Evolutionary conservation across 2,329 filamentous ascomycete species (phyloP).

Genomic region (Trichoderma harzianum): DNA sequence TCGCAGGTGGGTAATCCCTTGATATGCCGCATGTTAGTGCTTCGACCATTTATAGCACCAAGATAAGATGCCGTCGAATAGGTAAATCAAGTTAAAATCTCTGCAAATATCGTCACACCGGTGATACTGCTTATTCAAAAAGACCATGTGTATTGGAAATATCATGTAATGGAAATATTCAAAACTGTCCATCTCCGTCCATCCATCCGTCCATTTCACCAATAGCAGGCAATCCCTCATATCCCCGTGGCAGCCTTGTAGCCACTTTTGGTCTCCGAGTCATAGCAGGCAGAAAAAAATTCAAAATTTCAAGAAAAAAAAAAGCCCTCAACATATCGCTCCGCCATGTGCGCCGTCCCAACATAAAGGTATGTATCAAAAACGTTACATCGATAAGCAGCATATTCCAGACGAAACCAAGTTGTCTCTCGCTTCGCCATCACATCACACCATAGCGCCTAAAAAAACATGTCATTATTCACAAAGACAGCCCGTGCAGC

Average conservation of each 20-base stretch:
- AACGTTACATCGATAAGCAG: constrained; percentile 4
- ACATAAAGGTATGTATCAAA: neutral
- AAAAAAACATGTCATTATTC: constrained; percentile 1
- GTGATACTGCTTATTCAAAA: neutral
- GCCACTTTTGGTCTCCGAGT: constrained; percentile 3
- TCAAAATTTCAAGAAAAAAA: neutral
- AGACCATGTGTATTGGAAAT: neutral
- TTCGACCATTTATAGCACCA: neutral
- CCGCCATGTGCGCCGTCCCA: constrained; percentile 11
- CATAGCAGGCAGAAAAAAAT: neutral
- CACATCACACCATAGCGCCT: constrained; percentile 13
- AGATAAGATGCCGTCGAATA: neutral
- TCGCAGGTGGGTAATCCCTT: neutral
- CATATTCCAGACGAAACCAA: neutral
- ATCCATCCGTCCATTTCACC: neutral
- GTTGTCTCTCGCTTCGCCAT: constrained; percentile 1
- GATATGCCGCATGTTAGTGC: neutral
- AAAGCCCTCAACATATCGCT: constrained; percentile 7
- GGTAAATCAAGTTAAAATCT: neutral
- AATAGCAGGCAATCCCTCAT: constrained; percentile 11
- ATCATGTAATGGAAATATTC: constrained; percentile 5
- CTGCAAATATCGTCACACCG: neutral
- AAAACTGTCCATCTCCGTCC: neutral
- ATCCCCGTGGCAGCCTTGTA: constrained; percentile 12
- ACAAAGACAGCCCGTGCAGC: constrained; percentile 9